Base-by-base conservation (phyloP, 805 yeast species). In the Yarrowia sp. region DNA sequence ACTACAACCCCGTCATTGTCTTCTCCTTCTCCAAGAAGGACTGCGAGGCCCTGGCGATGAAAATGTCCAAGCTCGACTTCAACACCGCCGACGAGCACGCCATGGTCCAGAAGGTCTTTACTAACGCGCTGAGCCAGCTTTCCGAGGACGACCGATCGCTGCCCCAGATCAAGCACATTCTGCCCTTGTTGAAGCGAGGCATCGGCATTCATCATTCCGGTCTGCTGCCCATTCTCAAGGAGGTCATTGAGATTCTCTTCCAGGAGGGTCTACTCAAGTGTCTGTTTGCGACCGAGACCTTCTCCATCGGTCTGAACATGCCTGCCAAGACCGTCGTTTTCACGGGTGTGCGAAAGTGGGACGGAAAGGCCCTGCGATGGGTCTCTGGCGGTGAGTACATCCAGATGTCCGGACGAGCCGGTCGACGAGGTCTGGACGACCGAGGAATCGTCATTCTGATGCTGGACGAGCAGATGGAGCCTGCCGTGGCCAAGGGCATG, bases 381-480 rank as follows among this genome's bases (percentile, higher is more conserved):
- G 97, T 94, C 31, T 89, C 97, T 62, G 99, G 99, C 64, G 99
- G 99, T 78, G 99, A 94, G 77, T 94, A 94, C 76, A 94, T 94
- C 71, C 99, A 94, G 77, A 94, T 94, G 99, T 90, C 97, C 46
- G 99, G 99, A 67, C 86, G 99, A 76, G 99, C 99, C 21, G 99
- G 99, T 69, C 92, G 99, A 80, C 89, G 99, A 81, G 99, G 99
- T 71, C 82, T 94, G 68, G 99, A 94, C 81, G 99, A 94, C 73
- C 87, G 99, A 74, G 99, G 99, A 77, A 91, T 94, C 74, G 99
- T 94, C 55, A 94, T 94, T 67, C 89, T 94, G 94, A 94, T 94
- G 99, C 91, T 94, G 73, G 98, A 94, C 73, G 98, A 94, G 73
- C 94, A 94, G 71, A 94, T 94, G 99, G 99, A 94, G 73, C 99